A percentile compares a stretch with the other conserved stretches of the same genome.
Conservation (phyloP, 2,329 filamentous ascomycete genomes). For the Pestalotiopsis sp. region DNA sequence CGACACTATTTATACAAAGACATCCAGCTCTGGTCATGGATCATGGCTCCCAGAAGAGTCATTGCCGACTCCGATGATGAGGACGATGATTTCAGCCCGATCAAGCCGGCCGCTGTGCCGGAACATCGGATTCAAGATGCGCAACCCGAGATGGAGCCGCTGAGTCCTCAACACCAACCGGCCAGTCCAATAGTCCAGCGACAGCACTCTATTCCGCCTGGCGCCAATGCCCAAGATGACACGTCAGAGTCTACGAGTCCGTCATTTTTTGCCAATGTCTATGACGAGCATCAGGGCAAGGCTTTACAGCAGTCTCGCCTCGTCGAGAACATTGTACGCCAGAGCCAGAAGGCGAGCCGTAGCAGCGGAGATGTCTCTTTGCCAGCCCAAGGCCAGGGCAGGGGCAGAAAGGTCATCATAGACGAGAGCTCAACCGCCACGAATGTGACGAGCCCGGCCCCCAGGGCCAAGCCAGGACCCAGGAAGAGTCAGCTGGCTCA, state of each 20-base stretch:
- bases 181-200: conserved; percentile 16
- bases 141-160: conserved; percentile 29
- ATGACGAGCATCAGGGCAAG: conserved; percentile 27
- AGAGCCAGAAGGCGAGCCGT: conserved; percentile 32
- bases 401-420: conserved; percentile 10
- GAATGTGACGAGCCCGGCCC: conserved; percentile 28
- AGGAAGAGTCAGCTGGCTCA: conserved; percentile 18
- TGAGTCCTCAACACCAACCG: conserved; percentile 26
- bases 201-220: neutral
- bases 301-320: conserved; percentile 30
- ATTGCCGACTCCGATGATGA: conserved; percentile 38
- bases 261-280: conserved; percentile 30
- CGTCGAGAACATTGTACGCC: conserved; percentile 34
- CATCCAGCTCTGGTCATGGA: neutral
- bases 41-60: conserved; percentile 29
- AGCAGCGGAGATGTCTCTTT: conserved; percentile 32
- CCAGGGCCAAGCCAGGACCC: conserved; percentile 16
- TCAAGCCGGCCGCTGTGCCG: conserved; percentile 16
- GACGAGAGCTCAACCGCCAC: conserved; percentile 28
- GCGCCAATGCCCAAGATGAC: conserved; percentile 14
- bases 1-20: neutral
- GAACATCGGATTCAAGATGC: conserved; percentile 9
- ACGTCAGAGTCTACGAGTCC: conserved; percentile 28
- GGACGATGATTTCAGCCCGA: conserved; percentile 25
- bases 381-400: conserved; percentile 23